Percentiles rank a stretch among this genome's conserved stretches.
These are phyloP conservation scores for Linum usitatissimum DNA, from an alignment of 345 rosid genomes.

Conservation along the genomic window DNA sequence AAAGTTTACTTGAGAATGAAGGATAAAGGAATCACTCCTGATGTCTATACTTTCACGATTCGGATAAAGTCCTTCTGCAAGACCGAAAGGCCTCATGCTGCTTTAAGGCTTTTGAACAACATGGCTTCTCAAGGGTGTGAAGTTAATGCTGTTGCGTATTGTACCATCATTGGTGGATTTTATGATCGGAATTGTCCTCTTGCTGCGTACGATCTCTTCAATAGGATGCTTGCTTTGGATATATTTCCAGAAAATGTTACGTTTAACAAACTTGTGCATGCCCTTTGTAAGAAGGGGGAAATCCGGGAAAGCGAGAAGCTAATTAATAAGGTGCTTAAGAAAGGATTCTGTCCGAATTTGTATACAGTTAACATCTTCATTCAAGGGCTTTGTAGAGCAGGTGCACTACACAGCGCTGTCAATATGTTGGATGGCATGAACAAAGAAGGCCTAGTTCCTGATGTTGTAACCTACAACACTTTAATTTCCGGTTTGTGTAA, in stretches of 20 bases:
- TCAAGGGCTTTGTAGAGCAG: conserved; percentile 67
- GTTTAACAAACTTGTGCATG: conserved; percentile 79
- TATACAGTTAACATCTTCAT: conserved; percentile 75
- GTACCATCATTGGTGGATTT: conserved; percentile 67
- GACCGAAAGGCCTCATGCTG: conserved; percentile 69
- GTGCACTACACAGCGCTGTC: conserved; percentile 45
- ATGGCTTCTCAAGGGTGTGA: conserved; percentile 73
- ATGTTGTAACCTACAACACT: conserved; percentile 71
- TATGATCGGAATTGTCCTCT: conserved; percentile 39
- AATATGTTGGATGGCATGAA: conserved; percentile 45
- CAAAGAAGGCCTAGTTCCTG: conserved; percentile 54
- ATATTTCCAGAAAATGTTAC: conserved; percentile 41
- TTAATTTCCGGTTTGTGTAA: conserved; percentile 71
- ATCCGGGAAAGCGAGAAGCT: conserved; percentile 64
- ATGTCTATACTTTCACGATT: conserved; percentile 69
- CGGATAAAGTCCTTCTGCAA: conserved; percentile 84
- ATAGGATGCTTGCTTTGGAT: conserved; percentile 52
- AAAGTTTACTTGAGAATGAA: conserved; percentile 82
- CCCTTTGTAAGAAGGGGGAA: conserved; percentile 66
- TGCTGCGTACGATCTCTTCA: conserved; percentile 66
- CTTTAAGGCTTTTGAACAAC: conserved; percentile 67
- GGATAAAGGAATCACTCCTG: conserved; percentile 51
- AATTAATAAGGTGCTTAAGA: conserved; percentile 56
- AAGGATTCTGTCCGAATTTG: conserved; percentile 62
- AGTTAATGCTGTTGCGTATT: conserved; percentile 61